These are phyloP conservation scores for Cyclotella choctawhatcheeana DNA, from an alignment of 108 stramenopile species.

Conservation along the genomic window DNA sequence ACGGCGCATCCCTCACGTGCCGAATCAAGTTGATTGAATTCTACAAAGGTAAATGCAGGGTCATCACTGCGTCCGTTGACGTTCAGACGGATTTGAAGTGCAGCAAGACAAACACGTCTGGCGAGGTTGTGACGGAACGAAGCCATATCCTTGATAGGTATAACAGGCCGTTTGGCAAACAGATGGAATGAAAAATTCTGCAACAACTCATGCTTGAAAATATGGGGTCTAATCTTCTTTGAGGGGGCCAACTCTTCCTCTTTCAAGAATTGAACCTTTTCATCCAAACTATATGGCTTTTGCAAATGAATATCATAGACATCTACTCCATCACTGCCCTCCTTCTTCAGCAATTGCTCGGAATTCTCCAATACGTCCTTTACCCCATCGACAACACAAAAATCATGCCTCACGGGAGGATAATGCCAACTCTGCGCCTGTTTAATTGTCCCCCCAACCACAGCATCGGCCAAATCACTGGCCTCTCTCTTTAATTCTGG, in stretches of 20 bases:
- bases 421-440: conserved; percentile 91
- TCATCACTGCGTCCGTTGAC: conserved; percentile 91
- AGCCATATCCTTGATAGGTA: conserved; percentile 82
- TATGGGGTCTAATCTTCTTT: conserved; percentile 84
- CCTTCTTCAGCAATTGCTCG: conserved; percentile 30
- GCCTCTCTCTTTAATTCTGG: conserved; percentile 79
- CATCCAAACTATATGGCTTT: conserved; percentile 73
- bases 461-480: conserved; percentile 74
- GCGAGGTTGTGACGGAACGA: conserved; percentile 89
- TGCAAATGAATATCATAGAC: conserved; percentile 85
- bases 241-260: conserved; percentile 67
- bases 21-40: conserved; percentile 97
- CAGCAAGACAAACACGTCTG: conserved; percentile 90
- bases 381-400: conserved; percentile 62
- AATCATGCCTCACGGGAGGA: conserved; percentile 90
- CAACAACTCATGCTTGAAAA: conserved; percentile 90
- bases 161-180: conserved; percentile 96
- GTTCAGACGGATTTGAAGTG: conserved; percentile 95
- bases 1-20: conserved; percentile 97
- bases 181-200: conserved; percentile 96
- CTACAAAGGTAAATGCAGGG: conserved; percentile 96
- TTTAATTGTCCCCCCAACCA: conserved; percentile 79
- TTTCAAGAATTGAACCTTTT: conserved; percentile 75
- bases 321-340: conserved; percentile 44
- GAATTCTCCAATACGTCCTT: conserved; percentile 42